Conservation (phyloP, 495 filamentous ascomycete species). For the Penicillium lividum region DNA sequence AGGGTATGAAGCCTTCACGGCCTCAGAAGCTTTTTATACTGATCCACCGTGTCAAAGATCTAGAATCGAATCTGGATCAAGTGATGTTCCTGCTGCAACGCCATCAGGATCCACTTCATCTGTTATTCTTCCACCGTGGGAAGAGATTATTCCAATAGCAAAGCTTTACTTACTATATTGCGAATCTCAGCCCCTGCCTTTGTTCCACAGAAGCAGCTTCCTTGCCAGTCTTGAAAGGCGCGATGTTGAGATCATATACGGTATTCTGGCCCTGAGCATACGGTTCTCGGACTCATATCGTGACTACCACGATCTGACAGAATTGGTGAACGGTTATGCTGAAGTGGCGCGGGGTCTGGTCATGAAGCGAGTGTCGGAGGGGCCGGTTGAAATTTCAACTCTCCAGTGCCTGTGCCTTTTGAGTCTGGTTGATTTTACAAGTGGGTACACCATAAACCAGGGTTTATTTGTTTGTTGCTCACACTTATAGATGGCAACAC, state of each 20-base stretch:
- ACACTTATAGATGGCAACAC: constrained; percentile 44
- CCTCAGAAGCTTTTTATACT: neutral
- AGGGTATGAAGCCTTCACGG: constrained; percentile 20
- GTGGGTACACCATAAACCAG: constrained; percentile 23
- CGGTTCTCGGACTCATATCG: constrained; percentile 34
- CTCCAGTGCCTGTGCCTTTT: constrained; percentile 49
- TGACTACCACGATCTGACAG: constrained; percentile 14
- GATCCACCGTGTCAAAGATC: neutral
- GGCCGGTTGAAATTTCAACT: constrained; percentile 49
- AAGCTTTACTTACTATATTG: constrained; percentile 47
- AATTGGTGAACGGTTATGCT: constrained; percentile 36
- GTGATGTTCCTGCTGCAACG: neutral
- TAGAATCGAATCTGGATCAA: constrained; percentile 10
- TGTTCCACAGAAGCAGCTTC: constrained; percentile 43
- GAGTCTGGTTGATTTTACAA: constrained; percentile 49
- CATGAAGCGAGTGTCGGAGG: constrained; percentile 45
- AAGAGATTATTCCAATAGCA: constrained; percentile 38
- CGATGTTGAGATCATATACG: constrained; percentile 44
- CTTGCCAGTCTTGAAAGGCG: constrained; percentile 34
- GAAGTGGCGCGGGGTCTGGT: constrained; percentile 45
- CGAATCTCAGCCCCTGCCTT: constrained; percentile 48
- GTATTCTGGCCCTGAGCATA: constrained; percentile 40
- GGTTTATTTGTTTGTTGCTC: neutral
- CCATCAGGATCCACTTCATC: constrained; percentile 12
- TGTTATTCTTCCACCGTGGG: constrained; percentile 39